phyloP scores from a whole-genome alignment of 176 grass and related monocot genomes.

The Juncus inflexus region DNA sequence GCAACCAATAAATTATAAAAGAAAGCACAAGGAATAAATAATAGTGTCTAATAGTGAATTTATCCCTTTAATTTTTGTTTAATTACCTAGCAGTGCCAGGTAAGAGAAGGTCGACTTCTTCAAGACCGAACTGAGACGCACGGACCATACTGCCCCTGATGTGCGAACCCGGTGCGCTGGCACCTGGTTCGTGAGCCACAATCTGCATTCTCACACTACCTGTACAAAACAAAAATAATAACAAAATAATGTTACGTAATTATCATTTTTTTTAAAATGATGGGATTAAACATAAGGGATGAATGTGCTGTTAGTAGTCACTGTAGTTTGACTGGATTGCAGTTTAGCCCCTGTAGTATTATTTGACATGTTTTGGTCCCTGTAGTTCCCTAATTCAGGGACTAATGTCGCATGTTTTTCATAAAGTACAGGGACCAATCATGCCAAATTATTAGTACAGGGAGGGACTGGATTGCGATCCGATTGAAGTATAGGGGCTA shows the following conservation, averaged over 20 bases:
- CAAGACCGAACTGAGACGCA: conserved; percentile 80
- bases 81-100: conserved; percentile 72
- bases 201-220: conserved; percentile 40
- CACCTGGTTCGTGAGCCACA: conserved; percentile 88
- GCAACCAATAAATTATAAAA: too few species aligned
- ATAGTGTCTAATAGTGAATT: too few species aligned
- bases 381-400: too few species aligned
- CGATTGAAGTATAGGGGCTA: too few species aligned
- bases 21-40: too few species aligned
- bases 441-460: too few species aligned
- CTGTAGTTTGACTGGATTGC: not conserved
- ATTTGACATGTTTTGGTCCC: not conserved
- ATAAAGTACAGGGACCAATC: too few species aligned
- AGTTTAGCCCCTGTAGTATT: not conserved
- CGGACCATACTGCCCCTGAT: conserved; percentile 98
- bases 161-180: conserved; percentile 68
- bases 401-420: too few species aligned
- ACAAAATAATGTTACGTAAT: too few species aligned
- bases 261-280: too few species aligned
- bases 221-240: conserved; percentile 31
- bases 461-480: too few species aligned
- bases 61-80: not conserved
- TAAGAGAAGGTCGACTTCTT: conserved; percentile 95
- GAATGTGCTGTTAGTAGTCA: not conserved
- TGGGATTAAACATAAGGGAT: too few species aligned